Evolutionary conservation across 108 stramenopile genomes (phyloP).

Genomic region (Asterionellopsis glacialis): DNA sequence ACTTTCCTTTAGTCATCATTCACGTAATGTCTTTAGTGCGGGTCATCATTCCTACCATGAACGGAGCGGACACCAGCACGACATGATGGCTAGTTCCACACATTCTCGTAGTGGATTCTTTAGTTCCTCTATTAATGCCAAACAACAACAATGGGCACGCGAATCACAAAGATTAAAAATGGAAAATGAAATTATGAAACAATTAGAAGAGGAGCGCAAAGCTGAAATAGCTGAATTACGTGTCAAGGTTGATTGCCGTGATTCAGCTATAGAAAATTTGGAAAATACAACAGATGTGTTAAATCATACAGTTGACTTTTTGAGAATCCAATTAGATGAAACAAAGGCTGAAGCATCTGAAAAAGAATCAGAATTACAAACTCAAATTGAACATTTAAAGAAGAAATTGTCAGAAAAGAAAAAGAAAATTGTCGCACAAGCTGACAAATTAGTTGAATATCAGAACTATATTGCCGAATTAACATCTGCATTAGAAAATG

Average conservation of each 20-base stretch:
- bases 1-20: too few species aligned
- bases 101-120: too few species aligned
- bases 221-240: background rate
- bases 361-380: background rate
- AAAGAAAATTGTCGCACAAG: background rate
- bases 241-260: background rate
- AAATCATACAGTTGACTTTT: background rate
- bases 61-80: too few species aligned
- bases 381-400: background rate
- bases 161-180: too few species aligned
- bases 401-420: background rate
- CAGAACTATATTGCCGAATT: background rate
- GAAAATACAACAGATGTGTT: background rate
- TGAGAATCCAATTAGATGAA: background rate
- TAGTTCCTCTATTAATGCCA: background rate
- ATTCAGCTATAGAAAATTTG: background rate
- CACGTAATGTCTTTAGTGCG: too few species aligned
- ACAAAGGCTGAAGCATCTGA: background rate
- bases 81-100: too few species aligned
- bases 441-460: background rate
- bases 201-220: background rate
- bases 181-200: background rate
- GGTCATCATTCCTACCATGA: too few species aligned
- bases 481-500: background rate
- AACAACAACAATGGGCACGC: background rate